Percentiles rank a stretch among this genome's conserved stretches.
These are phyloP conservation scores for Diplocarpon mali DNA, from an alignment of 2,329 filamentous ascomycete species.

Conservation along the genomic window DNA sequence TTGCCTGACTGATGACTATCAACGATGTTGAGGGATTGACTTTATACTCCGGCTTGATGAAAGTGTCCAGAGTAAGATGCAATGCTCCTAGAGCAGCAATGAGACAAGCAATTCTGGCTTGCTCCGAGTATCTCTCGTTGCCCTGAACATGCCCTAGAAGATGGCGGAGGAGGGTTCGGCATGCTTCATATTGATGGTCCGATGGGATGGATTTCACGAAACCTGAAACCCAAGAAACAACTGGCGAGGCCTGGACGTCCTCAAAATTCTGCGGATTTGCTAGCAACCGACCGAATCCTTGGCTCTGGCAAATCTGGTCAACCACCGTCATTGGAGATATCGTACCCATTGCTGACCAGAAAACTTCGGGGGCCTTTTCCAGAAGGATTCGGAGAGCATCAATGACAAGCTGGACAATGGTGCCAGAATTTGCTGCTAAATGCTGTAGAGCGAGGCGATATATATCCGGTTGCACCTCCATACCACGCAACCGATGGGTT, in stretches of 20 bases:
- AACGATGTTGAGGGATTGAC: slow-evolving; percentile 41
- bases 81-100: slow-evolving; percentile 53
- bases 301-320: slow-evolving; percentile 72
- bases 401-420: slow-evolving; percentile 57
- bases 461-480: slow-evolving; percentile 67
- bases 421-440: slow-evolving; percentile 37
- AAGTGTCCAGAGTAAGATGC: slow-evolving; percentile 44
- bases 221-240: slow-evolving; percentile 67
- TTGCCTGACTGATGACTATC: slow-evolving; percentile 51
- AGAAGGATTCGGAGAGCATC: slow-evolving; percentile 61
- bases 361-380: slow-evolving; percentile 63
- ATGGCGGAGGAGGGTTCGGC: slow-evolving; percentile 65
- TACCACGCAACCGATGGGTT: slow-evolving; percentile 62
- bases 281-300: slow-evolving; percentile 51
- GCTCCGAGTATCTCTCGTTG: slow-evolving; percentile 38
- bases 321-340: slow-evolving; percentile 70
- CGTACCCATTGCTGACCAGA: slow-evolving; percentile 80
- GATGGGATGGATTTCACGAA: slow-evolving; percentile 70
- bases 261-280: slow-evolving; percentile 45
- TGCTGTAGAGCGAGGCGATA: slow-evolving; percentile 51
- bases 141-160: slow-evolving; percentile 57
- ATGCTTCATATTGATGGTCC: slow-evolving; percentile 67
- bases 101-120: slow-evolving; percentile 50
- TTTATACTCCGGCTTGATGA: slow-evolving; percentile 39
- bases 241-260: slow-evolving; percentile 41